phyloP scores from a whole-genome alignment of 2,329 filamentous ascomycete species.

The Sporothrix dimorphospora region DNA sequence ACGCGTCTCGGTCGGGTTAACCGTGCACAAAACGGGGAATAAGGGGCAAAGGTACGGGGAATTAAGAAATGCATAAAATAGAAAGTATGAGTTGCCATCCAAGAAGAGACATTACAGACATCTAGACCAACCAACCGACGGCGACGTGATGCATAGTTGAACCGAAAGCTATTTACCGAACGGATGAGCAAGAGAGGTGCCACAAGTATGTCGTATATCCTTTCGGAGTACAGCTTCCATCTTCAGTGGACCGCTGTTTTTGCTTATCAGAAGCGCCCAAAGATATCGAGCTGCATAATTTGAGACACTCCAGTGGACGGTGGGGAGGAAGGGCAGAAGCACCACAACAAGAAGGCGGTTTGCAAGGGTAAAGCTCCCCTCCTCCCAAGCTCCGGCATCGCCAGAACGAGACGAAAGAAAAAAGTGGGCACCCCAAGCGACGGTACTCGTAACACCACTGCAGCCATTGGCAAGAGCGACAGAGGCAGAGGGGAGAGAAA shows the following conservation, averaged over 20 bases:
- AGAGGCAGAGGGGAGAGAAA: background rate
- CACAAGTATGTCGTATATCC: too few species aligned
- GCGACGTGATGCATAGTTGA: background rate
- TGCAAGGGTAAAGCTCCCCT: background rate
- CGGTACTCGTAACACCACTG: background rate
- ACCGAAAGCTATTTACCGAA: conserved; percentile 3
- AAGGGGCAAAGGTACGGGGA: background rate
- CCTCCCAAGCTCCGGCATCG: conserved; percentile 25
- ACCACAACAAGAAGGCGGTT: conserved; percentile 9
- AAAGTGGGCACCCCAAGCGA: background rate
- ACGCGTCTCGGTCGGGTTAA: background rate
- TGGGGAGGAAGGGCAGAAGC: background rate
- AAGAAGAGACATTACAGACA: background rate
- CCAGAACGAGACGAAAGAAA: background rate
- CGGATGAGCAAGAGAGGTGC: background rate
- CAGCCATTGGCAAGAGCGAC: conserved; percentile 1
- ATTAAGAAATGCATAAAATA: background rate
- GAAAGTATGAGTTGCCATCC: background rate
- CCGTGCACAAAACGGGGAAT: background rate
- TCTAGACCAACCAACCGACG: background rate
- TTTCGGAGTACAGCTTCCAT: background rate
- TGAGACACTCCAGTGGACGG: background rate
- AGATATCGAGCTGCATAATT: background rate
- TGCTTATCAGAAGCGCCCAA: background rate
- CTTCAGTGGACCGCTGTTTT: background rate